A percentile compares a stretch with the other conserved stretches of the same genome.
These are phyloP conservation scores for Dictyophora rubrovolvata DNA, from an alignment of 768 basidiomycete species.

Conservation along the genomic window DNA sequence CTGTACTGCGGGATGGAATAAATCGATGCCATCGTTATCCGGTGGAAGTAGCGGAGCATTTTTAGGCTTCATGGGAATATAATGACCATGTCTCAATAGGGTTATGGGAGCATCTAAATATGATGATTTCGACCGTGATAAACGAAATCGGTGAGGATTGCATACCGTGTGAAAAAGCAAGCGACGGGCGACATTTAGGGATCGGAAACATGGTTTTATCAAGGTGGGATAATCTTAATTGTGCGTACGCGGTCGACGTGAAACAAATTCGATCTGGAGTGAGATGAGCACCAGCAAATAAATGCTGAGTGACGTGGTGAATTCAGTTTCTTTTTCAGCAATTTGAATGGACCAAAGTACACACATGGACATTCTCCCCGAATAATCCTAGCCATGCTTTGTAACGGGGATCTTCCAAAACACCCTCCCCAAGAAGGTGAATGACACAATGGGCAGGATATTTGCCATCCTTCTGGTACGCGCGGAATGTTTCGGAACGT, in stretches of 20 bases:
- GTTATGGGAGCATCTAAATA: neutral
- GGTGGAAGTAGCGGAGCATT: conserved; percentile 28
- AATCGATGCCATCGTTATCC: conserved; percentile 19
- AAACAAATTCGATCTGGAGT: conserved; percentile 61
- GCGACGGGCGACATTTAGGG: conserved; percentile 40
- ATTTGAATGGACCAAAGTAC: conserved; percentile 16
- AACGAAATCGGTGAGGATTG: neutral
- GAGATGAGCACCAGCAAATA: conserved; percentile 58
- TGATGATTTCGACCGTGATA: neutral
- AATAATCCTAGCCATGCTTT: conserved; percentile 64
- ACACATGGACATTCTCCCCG: conserved; percentile 47
- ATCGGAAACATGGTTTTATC: conserved; percentile 66
- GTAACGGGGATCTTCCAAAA: conserved; percentile 63
- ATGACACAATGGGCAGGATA: conserved; percentile 46
- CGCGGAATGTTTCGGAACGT: conserved; percentile 35
- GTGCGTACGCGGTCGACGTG: conserved; percentile 60
- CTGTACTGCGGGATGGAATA: conserved; percentile 21
- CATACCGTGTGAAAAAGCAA: conserved; percentile 28
- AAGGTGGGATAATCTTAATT: conserved; percentile 60
- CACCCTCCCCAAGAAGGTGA: conserved; percentile 62
- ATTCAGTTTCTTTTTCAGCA: neutral
- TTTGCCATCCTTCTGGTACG: conserved; percentile 33
- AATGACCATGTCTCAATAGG: conserved; percentile 32
- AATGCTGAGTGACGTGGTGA: conserved; percentile 40
- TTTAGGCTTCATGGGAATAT: conserved; percentile 38